These are phyloP conservation scores for Globisporangium nagaii DNA, from an alignment of 352 stramenopile species.

Conservation along the genomic window DNA sequence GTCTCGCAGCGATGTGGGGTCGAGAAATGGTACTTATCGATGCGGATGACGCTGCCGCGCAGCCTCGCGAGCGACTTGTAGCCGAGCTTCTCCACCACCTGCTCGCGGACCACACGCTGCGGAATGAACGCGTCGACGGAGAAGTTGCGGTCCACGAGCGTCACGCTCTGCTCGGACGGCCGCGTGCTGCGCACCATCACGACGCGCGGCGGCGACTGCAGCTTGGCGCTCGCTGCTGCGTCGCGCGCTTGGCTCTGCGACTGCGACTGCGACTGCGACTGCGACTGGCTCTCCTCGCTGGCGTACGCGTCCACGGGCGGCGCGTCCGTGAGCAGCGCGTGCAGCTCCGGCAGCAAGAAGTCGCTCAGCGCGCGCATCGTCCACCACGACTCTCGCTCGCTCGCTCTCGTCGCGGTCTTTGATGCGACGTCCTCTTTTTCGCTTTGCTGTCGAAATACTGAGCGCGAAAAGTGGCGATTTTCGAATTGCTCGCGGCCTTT, in stretches of 20 bases:
- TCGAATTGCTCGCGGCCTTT: too few species aligned
- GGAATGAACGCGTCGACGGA: conserved; percentile 51
- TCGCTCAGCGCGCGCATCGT: conserved; percentile 30
- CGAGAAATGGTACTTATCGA: conserved; percentile 62
- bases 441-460: background rate
- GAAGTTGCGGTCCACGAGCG: conserved; percentile 44
- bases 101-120: conserved; percentile 5
- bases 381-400: too few species aligned
- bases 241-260: conserved; percentile 10
- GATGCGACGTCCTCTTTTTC: too few species aligned
- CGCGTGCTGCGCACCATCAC: conserved; percentile 49
- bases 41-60: conserved; percentile 39
- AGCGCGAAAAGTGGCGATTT: background rate
- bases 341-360: conserved; percentile 55
- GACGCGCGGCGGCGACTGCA: conserved; percentile 18
- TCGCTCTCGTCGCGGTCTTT: too few species aligned
- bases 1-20: conserved; percentile 29
- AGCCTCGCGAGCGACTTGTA: conserved; percentile 37
- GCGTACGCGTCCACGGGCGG: conserved; percentile 26
- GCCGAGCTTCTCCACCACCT: conserved; percentile 15
- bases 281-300: conserved; percentile 61
- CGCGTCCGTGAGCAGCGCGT: conserved; percentile 32
- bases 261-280: conserved; percentile 12
- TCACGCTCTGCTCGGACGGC: conserved; percentile 27
- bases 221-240: conserved; percentile 4